Evolutionary conservation across 352 stramenopile species (phyloP), one percentile per base, ranked within the genome.

Genomic region (Phytophthora constricta): DNA sequence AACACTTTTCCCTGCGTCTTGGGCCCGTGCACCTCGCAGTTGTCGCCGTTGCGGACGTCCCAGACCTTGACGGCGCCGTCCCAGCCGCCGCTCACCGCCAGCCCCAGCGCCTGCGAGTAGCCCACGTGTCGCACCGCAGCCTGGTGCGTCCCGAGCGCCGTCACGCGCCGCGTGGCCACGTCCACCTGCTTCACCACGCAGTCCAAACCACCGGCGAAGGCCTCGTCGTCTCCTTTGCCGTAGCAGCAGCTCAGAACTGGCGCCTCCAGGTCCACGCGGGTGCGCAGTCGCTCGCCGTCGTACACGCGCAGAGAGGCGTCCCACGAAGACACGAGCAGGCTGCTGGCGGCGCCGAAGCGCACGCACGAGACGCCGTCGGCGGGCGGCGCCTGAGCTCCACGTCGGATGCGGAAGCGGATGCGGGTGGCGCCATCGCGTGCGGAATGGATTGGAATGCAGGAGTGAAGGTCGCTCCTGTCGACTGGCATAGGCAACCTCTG

Each of bases 281-380:
- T 42, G 37, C 81, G 78, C 53, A 90, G 66, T 20, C 72, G 71
- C n/a, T 60, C 65, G 41, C 77, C 79, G 1, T 94, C 84, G 60
- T 93, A 93, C 41, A 93, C 81, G 42, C 87, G 84, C 39, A 91
- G 58, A 8, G 68, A 67, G 0, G 72, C 70, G 57, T 97, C 90
- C 91, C 91, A 97, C 0, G 89, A 96, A 7, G 77, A 73, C 9
- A 87, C 80, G 2, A 96, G 67, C 22, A 97, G 31, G 74, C 7
- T 90, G 70, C 27, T 37, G 31, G 80, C 72, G 34, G 73, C 51
- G 19, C 85, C 79, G 72, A 97, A 97, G 67, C 87, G 89, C 52
- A 97, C 48, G 58, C 80, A 84, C 31, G 86, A 90, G 42, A 97
- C 87, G 61, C 89, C 88, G 70, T 97, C 91, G 48, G 79, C 87